Evolutionary conservation across 306 rosid species (phyloP).

Genomic region (Medicago truncatula): DNA sequence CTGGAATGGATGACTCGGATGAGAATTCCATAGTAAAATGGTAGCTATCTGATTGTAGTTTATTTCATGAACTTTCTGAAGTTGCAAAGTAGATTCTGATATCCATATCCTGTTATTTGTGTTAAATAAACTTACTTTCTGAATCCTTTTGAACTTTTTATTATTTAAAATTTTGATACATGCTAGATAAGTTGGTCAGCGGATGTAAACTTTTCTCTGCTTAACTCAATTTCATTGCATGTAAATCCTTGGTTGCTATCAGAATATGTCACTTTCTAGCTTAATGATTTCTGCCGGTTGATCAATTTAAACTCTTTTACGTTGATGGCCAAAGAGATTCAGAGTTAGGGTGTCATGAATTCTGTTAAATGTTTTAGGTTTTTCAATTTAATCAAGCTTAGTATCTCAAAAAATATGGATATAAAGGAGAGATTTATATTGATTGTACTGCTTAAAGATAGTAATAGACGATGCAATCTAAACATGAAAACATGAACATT

Average conservation of each 20-base stretch:
- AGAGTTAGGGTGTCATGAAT: neutral
- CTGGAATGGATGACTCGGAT: slow-evolving; percentile 72
- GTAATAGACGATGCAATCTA: neutral
- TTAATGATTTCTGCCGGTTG: slow-evolving; percentile 5
- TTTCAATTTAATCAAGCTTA: neutral
- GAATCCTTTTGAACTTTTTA: neutral
- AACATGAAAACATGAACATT: slow-evolving; percentile 2
- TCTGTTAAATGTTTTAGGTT: neutral
- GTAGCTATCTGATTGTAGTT: slow-evolving; percentile 43
- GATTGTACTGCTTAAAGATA: neutral
- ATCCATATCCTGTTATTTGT: slow-evolving; percentile 16
- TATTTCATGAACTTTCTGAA: slow-evolving; percentile 3
- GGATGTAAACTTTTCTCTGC: neutral
- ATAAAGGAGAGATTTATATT: neutral
- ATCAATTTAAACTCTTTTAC: slow-evolving; percentile 15
- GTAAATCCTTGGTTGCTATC: neutral
- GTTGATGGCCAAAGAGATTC: neutral
- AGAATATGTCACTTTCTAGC: neutral
- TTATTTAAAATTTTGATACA: neutral
- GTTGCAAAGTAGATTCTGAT: neutral
- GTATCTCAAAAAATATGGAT: neutral
- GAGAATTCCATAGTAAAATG: slow-evolving; percentile 64
- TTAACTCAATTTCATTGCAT: slow-evolving; percentile 3
- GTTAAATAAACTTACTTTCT: slow-evolving; percentile 1
- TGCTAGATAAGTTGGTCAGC: neutral